A percentile compares a stretch with the other conserved stretches of the same genome.
Evolutionary conservation across 139 green algal species (phyloP).

Genomic region (Asterochloris sp.): DNA sequence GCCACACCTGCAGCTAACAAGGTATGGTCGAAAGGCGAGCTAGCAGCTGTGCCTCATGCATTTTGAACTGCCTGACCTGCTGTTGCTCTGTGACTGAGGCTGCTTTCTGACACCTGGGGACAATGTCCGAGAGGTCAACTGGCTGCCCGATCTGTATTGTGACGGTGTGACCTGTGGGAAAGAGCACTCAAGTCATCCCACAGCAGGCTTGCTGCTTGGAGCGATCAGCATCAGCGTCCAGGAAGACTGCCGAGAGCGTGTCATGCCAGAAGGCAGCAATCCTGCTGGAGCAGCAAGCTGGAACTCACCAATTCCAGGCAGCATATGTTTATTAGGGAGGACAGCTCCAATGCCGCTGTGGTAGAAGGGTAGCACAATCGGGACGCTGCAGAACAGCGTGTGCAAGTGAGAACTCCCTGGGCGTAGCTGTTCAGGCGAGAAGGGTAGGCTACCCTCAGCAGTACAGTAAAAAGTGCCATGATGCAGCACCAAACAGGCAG

Average conservation of each 20-base stretch:
- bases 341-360: conserved; percentile 76
- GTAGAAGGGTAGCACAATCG: conserved; percentile 80
- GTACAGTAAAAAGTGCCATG: not conserved
- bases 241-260: no score
- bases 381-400: conserved; percentile 35
- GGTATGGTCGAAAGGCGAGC: no score
- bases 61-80: not conserved
- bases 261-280: no score
- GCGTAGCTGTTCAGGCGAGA: no score
- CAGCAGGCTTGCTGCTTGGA: no score
- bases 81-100: conserved; percentile 19
- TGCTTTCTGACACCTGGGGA: conserved; percentile 26
- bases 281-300: no score
- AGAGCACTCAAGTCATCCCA: conserved; percentile 17
- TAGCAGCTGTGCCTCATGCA: no score
- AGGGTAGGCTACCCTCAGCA: not conserved
- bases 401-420: no score
- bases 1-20: no score
- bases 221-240: no score
- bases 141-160: conserved; percentile 54
- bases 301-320: no score
- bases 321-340: conserved; percentile 41
- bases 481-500: not conserved
- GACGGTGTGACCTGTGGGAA: conserved; percentile 41
- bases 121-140: conserved; percentile 55